These are phyloP conservation scores for Populus tremula DNA, from an alignment of 345 rosid species.

Conservation along the genomic window DNA sequence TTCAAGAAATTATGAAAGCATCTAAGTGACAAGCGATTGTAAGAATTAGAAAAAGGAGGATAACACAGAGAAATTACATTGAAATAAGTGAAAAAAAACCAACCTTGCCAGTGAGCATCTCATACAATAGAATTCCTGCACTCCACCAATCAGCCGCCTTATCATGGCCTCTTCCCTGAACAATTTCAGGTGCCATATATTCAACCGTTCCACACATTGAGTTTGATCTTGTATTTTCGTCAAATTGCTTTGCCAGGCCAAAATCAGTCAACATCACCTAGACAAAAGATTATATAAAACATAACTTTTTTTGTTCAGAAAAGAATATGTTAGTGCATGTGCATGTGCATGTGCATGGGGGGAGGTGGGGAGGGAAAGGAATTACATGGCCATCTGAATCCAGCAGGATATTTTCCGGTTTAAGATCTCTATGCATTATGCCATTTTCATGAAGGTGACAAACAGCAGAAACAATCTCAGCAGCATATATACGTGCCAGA, in stretches of 20 bases:
- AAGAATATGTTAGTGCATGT: background rate
- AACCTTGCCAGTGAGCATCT: slow-evolving; percentile 95
- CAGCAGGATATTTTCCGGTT: slow-evolving; percentile 90
- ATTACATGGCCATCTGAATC: slow-evolving; percentile 84
- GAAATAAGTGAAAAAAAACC: background rate
- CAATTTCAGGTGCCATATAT: slow-evolving; percentile 94
- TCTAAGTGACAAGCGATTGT: background rate
- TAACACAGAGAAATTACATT: background rate
- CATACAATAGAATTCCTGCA: slow-evolving; percentile 76
- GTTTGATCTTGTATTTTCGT: slow-evolving; percentile 80
- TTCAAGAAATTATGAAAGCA: background rate
- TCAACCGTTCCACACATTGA: slow-evolving; percentile 92
- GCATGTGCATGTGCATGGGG: background rate
- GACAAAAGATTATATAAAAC: slow-evolving; percentile 10
- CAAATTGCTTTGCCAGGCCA: slow-evolving; percentile 85
- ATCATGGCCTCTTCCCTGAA: slow-evolving; percentile 86
- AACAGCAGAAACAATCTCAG: slow-evolving; percentile 88
- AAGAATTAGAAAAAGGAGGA: background rate
- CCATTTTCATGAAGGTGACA: slow-evolving; percentile 91
- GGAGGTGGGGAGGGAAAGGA: slow-evolving; percentile 10
- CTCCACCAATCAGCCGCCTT: slow-evolving; percentile 99
- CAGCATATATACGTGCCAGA: slow-evolving; percentile 81
- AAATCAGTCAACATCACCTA: slow-evolving; percentile 85
- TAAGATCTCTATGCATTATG: slow-evolving; percentile 96
- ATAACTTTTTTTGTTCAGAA: background rate